Base-by-base conservation (phyloP, 2,329 filamentous ascomycete genomes). In the Colletotrichum sp. region DNA sequence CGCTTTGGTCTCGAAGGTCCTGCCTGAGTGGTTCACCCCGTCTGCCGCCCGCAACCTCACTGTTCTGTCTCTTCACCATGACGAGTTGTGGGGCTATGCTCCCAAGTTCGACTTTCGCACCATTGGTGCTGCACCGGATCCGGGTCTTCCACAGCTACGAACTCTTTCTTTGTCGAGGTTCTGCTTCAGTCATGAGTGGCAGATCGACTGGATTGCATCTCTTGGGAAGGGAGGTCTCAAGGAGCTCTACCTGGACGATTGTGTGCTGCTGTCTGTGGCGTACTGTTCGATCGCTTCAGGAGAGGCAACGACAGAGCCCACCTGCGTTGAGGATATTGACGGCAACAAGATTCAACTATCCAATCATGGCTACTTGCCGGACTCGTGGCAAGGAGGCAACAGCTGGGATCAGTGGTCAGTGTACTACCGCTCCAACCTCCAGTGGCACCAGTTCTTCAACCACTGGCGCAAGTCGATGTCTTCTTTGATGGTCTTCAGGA, bases 161-260 rank as follows among this genome's bases (percentile, higher is more conserved):
- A 80, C 83, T 0, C 81, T 89, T 1, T 79, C 82, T 0, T 76
- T 90, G 0, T 85, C 86, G 1, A 84, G 84, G 2, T 86, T 84
- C 24, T 81, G 83, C 4, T 87, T 90, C 63, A 82, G 82, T 6
- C 82, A 88, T 38, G 83, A 88, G 24, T 85, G 83, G 81, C 87
- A 89, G 69, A 78, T 88, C 1, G 84, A 86, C 12, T 89, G 87
- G 87, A 83, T 90, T 5, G 73, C 85, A 0, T 82, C 82, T 0
- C 80, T 89, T 5, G 81, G 78, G 4, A 81, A 79, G n/a, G 76
- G 73, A 3, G 86, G 86, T 0, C 80, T 89, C 0, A 76, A 83
- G 16, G 82, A 85, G 55, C 78, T 89, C 1, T 83, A 86, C 14
- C 79, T 89, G 0, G 86, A 88, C 56, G 80, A 86, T 69, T 89